Conservation (phyloP, 768 basidiomycete genomes). For the Panellus pusillus region DNA sequence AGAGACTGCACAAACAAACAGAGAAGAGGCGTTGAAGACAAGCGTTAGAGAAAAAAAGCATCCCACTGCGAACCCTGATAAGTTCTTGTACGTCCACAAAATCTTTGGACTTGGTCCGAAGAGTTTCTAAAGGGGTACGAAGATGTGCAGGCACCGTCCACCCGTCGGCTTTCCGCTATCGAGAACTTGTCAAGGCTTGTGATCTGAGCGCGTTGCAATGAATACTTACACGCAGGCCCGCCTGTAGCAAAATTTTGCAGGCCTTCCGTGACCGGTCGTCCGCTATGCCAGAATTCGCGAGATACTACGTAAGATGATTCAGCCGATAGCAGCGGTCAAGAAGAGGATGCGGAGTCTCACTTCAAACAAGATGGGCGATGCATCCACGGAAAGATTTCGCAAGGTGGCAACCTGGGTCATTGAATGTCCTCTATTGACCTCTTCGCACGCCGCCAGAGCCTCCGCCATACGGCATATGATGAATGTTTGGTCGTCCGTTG, state of each 20-base stretch:
- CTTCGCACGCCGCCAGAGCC: constrained; percentile 39
- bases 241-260: constrained; percentile 43
- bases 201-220: not conserved
- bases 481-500: constrained; percentile 41
- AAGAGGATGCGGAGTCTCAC: constrained; percentile 32
- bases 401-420: constrained; percentile 35
- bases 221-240: constrained; percentile 40
- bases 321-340: constrained; percentile 2
- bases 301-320: constrained; percentile 27
- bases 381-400: constrained; percentile 50
- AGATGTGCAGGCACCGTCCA: constrained; percentile 47
- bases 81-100: constrained; percentile 40
- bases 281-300: constrained; percentile 30
- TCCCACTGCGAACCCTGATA: constrained; percentile 59
- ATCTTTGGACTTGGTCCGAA: constrained; percentile 28
- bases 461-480: constrained; percentile 50
- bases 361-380: constrained; percentile 48
- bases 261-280: constrained; percentile 34
- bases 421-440: constrained; percentile 25
- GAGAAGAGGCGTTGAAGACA: constrained; percentile 40
- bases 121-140: constrained; percentile 31
- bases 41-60: constrained; percentile 35
- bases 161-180: constrained; percentile 43
- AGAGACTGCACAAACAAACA: constrained; percentile 45
- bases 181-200: constrained; percentile 8